phyloP scores from a whole-genome alignment of 495 filamentous ascomycete genomes.

The Cenococcum geophilum region DNA sequence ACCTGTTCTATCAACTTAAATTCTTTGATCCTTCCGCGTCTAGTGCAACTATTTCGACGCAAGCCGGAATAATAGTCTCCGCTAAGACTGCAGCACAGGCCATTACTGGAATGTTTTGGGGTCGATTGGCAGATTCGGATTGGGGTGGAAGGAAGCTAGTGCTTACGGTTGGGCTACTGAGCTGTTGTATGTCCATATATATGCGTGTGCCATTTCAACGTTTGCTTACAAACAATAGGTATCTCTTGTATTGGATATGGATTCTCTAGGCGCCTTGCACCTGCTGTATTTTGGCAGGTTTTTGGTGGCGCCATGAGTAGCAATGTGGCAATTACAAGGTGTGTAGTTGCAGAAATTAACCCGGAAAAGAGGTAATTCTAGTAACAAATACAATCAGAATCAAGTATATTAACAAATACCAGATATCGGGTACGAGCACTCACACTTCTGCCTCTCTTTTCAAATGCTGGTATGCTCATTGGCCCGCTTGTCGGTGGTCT shows the following conservation, averaged over 20 bases:
- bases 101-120: constrained; percentile 16
- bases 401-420: neutral
- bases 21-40: constrained; percentile 7
- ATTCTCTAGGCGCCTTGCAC: neutral
- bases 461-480: constrained; percentile 10
- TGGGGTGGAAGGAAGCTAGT: constrained; percentile 10
- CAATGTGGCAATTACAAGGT: constrained; percentile 14
- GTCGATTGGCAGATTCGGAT: constrained; percentile 13
- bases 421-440: constrained; percentile 14
- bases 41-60: constrained; percentile 5
- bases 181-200: neutral
- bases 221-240: neutral
- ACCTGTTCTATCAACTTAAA: constrained; percentile 20
- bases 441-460: constrained; percentile 12
- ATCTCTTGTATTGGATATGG: constrained; percentile 15
- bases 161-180: constrained; percentile 9
- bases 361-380: constrained; percentile 13
- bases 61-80: constrained; percentile 17
- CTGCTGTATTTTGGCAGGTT: constrained; percentile 10
- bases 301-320: constrained; percentile 13
- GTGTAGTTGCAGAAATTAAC: constrained; percentile 15
- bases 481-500: constrained; percentile 16
- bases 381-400: neutral
- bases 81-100: constrained; percentile 13
- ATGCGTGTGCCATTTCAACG: neutral